Conservation (phyloP, 805 yeast genomes). For the Nakazawaea anatomiae region DNA sequence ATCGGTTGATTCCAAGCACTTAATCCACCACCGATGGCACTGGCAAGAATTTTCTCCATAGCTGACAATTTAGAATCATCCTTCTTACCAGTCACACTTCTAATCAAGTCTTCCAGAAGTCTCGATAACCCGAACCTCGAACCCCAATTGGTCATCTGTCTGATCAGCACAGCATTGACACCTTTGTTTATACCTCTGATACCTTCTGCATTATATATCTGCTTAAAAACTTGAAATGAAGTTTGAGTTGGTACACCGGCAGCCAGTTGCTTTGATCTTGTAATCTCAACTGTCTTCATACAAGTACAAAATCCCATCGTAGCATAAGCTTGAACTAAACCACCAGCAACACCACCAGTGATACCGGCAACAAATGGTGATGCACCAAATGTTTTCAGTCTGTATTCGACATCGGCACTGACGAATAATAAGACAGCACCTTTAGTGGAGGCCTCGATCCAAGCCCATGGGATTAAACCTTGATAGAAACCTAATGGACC, state of each 20-base stretch:
- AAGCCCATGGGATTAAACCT: slow-evolving; percentile 98
- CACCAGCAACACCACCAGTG: slow-evolving; percentile 94
- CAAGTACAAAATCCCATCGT: slow-evolving; percentile 99
- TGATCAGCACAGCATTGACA: slow-evolving; percentile 32
- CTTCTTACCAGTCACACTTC: slow-evolving; percentile 53
- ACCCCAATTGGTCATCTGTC: slow-evolving; percentile 99
- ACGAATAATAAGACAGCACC: slow-evolving; percentile 95
- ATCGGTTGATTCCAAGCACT: slow-evolving; percentile 99
- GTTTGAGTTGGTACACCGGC: slow-evolving; percentile 68
- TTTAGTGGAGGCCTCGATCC: slow-evolving; percentile 98
- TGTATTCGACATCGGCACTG: slow-evolving; percentile 86
- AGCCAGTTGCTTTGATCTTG: slow-evolving; percentile 73
- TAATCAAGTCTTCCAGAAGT: slow-evolving; percentile 82
- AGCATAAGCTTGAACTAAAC: slow-evolving; percentile 91
- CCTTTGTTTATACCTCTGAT: slow-evolving; percentile 80
- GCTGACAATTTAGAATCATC: slow-evolving; percentile 62
- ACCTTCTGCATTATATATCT: slow-evolving; percentile 82
- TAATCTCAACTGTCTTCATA: slow-evolving; percentile 98
- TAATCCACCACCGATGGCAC: slow-evolving; percentile 94
- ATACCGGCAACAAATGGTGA: slow-evolving; percentile 85
- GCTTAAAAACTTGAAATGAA: slow-evolving; percentile 80
- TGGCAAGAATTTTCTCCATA: slow-evolving; percentile 74
- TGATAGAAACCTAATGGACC: slow-evolving; percentile 91
- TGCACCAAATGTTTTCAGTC: slow-evolving; percentile 56
- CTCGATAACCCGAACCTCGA: slow-evolving; percentile 92